These are phyloP conservation scores for Epithele typhae DNA, from an alignment of 768 basidiomycete species.

Conservation along the genomic window DNA sequence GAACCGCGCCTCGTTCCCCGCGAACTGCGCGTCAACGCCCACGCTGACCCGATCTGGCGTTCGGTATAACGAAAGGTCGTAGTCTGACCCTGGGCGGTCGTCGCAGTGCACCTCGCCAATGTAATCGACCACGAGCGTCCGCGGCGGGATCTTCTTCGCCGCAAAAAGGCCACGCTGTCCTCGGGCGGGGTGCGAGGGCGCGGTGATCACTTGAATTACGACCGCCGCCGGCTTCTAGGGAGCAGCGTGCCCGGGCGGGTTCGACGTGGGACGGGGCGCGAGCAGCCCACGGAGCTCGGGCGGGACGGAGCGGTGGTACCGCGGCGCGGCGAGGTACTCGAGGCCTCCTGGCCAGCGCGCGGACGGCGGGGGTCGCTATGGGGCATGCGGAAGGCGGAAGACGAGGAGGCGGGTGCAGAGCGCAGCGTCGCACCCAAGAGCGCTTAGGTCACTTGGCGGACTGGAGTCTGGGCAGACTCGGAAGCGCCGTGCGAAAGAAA, in stretches of 20 bases:
- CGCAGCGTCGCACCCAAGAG: too few relatives aligned
- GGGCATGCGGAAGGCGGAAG: background rate
- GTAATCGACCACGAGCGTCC: conserved; percentile 73
- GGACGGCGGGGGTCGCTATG: conserved; percentile 7
- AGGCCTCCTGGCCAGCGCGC: conserved; percentile 51
- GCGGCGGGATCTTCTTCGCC: conserved; percentile 59
- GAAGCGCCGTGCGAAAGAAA: background rate
- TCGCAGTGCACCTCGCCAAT: conserved; percentile 82
- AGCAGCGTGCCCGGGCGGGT: conserved; percentile 14
- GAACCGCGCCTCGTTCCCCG: conserved; percentile 88
- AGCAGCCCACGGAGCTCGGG: conserved; percentile 37
- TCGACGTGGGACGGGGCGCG: conserved; percentile 7
- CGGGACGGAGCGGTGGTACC: conserved; percentile 58
- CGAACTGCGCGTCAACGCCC: conserved; percentile 69
- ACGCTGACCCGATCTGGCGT: conserved; percentile 53
- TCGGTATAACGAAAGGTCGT: conserved; percentile 80
- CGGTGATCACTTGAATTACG: conserved; percentile 53
- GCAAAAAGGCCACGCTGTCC: conserved; percentile 85
- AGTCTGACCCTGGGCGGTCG: conserved; percentile 70
- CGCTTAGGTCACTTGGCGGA: too few relatives aligned
- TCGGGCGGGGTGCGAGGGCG: conserved; percentile 53
- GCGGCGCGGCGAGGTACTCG: conserved; percentile 46
- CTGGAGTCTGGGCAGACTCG: too few relatives aligned
- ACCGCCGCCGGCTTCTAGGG: conserved; percentile 32
- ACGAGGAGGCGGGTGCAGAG: too few relatives aligned